Base-by-base conservation (phyloP, 164 flowering plant species). In the Vitis cinerea region DNA sequence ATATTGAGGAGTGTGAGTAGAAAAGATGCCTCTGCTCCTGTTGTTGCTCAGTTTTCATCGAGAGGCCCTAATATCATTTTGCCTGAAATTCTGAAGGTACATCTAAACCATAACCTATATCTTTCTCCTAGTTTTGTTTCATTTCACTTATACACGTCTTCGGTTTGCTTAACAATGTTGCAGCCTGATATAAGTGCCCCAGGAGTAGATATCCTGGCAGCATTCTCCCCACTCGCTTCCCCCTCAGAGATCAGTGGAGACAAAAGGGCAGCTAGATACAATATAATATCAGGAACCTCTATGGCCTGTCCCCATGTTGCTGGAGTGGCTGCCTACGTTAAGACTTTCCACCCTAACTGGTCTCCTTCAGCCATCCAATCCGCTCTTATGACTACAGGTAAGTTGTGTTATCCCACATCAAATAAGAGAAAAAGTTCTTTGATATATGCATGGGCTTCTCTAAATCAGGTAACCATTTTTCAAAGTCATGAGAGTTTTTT, bases 71-170 rank as follows among this genome's bases (percentile, higher is more conserved):
- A 67, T 63, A 8, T 14, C 4, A 58, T 71, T 12, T 1, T n/a
- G 2, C 69, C 58, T 2, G 69, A 71, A 0, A 71, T 71, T 9
- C 1, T 71, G 27, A 71, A 71, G 74, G 74, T 71, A 58, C 17
- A 9, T 15, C 14, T 27, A 57, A 9, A 57, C n/a, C 14, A 57
- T 57, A 8, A 57, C n/a, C 9, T 15, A 8, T 15, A 9, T 9
- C n/a, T 19, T 16, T 15, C 9, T 56, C n/a, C n/a, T 15, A 56
- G 11, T 56, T 12, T 13, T 7, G n/a, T 16, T 13, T 13, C n/a
- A 56, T 16, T 56, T 7, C 8, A 56, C 59, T 4, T 48, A 19
- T 19, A 19, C 11, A 8, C 23, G 7, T 2, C 1, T 59, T 29
- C 19, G 8, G 1, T 10, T 15, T 66, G 9, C 16, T 13, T 10